A percentile compares a stretch with the other conserved stretches of the same genome.
Evolutionary conservation across 345 rosid species (phyloP).

Genomic region (Populus ilicifolia): DNA sequence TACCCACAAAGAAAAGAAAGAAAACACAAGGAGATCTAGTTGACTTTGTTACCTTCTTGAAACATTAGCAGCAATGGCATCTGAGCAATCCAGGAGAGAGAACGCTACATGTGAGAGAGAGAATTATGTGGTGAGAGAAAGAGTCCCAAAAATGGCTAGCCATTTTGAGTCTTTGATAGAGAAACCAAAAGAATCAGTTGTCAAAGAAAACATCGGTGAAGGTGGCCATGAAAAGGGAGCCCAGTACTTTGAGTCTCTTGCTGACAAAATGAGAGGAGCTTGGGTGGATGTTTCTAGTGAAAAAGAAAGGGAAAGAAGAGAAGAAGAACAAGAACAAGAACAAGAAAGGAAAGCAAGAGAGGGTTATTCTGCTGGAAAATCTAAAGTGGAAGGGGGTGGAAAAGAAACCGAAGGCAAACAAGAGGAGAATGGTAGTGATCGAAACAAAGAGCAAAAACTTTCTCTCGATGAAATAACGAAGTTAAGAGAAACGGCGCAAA

Average conservation of each 20-base stretch:
- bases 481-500: constrained; percentile 42
- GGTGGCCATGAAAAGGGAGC: background rate
- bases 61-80: constrained; percentile 46
- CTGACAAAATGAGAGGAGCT: background rate
- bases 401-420: background rate
- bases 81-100: constrained; percentile 52
- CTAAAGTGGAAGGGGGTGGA: background rate
- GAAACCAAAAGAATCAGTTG: constrained; percentile 11
- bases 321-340: background rate
- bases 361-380: background rate
- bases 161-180: constrained; percentile 54
- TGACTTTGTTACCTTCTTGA: background rate
- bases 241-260: constrained; percentile 12
- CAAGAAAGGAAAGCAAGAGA: background rate
- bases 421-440: background rate
- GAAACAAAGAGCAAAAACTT: background rate
- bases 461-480: constrained; percentile 21
- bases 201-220: background rate
- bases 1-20: background rate
- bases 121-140: constrained; percentile 46
- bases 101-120: constrained; percentile 42
- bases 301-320: background rate
- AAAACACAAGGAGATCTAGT: background rate
- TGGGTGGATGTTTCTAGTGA: too few relatives aligned
- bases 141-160: constrained; percentile 56